phyloP scores from a whole-genome alignment of 1,284 basidiomycete species.

The Hymenochaete sp. region DNA sequence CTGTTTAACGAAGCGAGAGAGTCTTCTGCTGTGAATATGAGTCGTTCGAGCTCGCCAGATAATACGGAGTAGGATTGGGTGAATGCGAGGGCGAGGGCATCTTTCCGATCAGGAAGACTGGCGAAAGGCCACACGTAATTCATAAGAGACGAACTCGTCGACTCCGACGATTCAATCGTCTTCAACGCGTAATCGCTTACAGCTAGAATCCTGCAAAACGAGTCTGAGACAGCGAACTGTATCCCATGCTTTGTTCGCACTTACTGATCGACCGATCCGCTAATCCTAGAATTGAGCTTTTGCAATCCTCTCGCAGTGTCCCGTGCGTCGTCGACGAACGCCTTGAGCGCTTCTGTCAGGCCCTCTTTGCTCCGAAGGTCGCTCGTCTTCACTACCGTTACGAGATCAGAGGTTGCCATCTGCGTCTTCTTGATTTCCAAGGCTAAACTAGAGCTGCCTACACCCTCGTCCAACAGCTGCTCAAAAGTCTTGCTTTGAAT shows the following conservation, averaged over 20 bases:
- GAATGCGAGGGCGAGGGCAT: conserved; percentile 43
- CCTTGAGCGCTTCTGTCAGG: conserved; percentile 40
- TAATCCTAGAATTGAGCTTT: conserved; percentile 50
- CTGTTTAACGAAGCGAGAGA: conserved; percentile 45
- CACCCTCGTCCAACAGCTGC: conserved; percentile 47
- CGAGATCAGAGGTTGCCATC: conserved; percentile 60
- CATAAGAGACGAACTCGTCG: conserved; percentile 28
- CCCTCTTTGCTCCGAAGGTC: conserved; percentile 48
- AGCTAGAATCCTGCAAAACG: conserved; percentile 47
- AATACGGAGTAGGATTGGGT: conserved; percentile 52
- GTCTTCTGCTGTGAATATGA: conserved; percentile 54
- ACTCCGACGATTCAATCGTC: conserved; percentile 36
- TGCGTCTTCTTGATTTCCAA: conserved; percentile 66
- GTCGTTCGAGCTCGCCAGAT: conserved; percentile 40
- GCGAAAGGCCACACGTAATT: conserved; percentile 39
- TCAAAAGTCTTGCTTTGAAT: conserved; percentile 54
- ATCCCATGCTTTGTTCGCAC: conserved; percentile 21
- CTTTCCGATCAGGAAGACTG: conserved; percentile 25
- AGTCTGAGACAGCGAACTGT: background rate
- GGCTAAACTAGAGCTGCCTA: conserved; percentile 47
- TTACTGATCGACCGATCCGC: conserved; percentile 61
- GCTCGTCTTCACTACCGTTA: conserved; percentile 51
- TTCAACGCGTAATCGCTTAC: conserved; percentile 60
- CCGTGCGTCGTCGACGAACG: conserved; percentile 53
- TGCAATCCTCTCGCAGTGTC: conserved; percentile 48